Base-by-base conservation (phyloP, 192 early-diverging fungal species). In the Coemansia sp. region DNA sequence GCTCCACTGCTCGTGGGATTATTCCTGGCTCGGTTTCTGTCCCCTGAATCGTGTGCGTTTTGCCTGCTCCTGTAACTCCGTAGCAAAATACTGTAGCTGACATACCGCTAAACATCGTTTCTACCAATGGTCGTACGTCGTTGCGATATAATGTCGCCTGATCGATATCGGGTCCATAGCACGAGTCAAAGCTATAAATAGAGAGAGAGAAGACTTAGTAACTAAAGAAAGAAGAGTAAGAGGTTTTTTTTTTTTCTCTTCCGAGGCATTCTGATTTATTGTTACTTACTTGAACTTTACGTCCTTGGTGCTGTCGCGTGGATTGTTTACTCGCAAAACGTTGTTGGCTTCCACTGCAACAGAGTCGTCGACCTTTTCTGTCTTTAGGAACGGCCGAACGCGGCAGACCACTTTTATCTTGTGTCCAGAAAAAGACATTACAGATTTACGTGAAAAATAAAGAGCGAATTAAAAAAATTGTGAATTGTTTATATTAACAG, bases 21-120 rank as follows among this genome's bases (percentile, higher is more conserved):
- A 91, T 88, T 2, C 89, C 89, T 0, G 86, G 89, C 8, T 87
- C 74, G 1, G 51, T 19, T 15, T 79, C 68, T 0, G 59, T 76
- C 1, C 87, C 87, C 74, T 87, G 79, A 62, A 91, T 89, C 6
- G 89, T 89, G 59, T 87, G 74, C 14, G 89, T 91, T 40, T 91
- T 91, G 36, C 87, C 87, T 2, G 87, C 87, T 0, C 89, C 89
- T 1, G 88, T 90, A 29, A 88, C 87, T 25, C 89, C 89, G 47
- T 89, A 90, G 63, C 87, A 87, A 64, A 90, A 90, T 40, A 90
- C 87, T 0, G 89, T 90, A 0, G 88, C 85, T 19, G 89, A 82
- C 54, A 88, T 59, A 0, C 87, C 89, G 43, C 63, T 77, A 56
- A 88, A 86, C 25, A 87, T 73, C 4, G 77, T 73, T 37, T 87